phyloP scores from a whole-genome alignment of 164 flowering plant species.

The Berberis vulgaris region DNA sequence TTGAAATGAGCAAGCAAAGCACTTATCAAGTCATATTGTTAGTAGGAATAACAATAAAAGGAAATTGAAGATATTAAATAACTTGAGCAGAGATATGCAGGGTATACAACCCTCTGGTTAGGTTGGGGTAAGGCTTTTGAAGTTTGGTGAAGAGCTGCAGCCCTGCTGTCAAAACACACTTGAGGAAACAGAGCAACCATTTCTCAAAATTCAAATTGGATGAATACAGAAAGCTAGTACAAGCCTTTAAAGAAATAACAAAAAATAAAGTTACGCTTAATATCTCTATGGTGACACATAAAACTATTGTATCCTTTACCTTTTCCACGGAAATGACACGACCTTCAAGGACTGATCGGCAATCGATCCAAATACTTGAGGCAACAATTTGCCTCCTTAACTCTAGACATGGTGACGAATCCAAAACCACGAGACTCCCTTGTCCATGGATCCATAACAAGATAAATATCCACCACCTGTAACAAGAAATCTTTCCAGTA shows the following conservation, averaged over 20 bases:
- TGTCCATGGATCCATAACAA: conserved; percentile 92
- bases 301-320: conserved; percentile 31
- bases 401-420: conserved; percentile 70
- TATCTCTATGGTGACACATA: too few species aligned
- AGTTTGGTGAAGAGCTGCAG: conserved; percentile 91
- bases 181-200: conserved; percentile 49
- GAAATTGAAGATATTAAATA: conserved; percentile 13
- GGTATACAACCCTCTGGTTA: conserved; percentile 96
- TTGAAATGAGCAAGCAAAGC: neutral
- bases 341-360: conserved; percentile 63
- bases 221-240: neutral
- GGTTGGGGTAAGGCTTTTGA: conserved; percentile 41
- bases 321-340: conserved; percentile 90
- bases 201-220: conserved; percentile 25
- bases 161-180: conserved; percentile 81
- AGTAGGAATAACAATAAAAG: neutral
- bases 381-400: conserved; percentile 71
- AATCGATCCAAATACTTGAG: conserved; percentile 57
- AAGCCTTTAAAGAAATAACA: neutral
- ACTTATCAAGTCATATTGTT: neutral
- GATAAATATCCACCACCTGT: conserved; percentile 81
- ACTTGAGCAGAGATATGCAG: conserved; percentile 51
- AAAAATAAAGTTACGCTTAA: too few species aligned
- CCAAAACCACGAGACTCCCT: conserved; percentile 96
- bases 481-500: conserved; percentile 1